A percentile compares a stretch with the other conserved stretches of the same genome.
These are phyloP conservation scores for Malassezia cuniculi DNA, from an alignment of 1,284 basidiomycete species.

Conservation along the genomic window DNA sequence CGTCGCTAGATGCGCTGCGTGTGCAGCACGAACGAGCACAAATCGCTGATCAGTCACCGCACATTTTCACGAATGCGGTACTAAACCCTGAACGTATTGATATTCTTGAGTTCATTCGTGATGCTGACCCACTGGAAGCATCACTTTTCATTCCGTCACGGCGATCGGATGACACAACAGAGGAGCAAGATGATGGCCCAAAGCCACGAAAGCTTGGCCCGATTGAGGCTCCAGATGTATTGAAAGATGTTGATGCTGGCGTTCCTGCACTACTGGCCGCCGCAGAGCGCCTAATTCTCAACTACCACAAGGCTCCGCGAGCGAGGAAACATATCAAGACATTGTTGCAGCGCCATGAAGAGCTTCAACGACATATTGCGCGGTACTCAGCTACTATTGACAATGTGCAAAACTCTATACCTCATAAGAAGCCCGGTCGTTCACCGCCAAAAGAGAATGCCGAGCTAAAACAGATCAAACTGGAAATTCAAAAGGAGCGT, in stretches of 20 bases:
- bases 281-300: slow-evolving; percentile 9
- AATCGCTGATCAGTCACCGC: slow-evolving; percentile 13
- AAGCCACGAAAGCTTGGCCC: not conserved
- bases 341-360: slow-evolving; percentile 26
- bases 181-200: too few relatives aligned
- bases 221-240: not conserved
- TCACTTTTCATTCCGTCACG: too few relatives aligned
- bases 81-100: slow-evolving; percentile 29
- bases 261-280: too few relatives aligned
- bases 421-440: slow-evolving; percentile 3
- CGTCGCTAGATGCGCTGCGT: slow-evolving; percentile 32
- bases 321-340: slow-evolving; percentile 39
- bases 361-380: slow-evolving; percentile 17
- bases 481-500: slow-evolving; percentile 30
- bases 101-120: slow-evolving; percentile 37
- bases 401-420: slow-evolving; percentile 10
- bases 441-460: not conserved
- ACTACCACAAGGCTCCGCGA: slow-evolving; percentile 21
- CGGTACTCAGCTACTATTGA: slow-evolving; percentile 20
- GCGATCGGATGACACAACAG: too few relatives aligned
- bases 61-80: slow-evolving; percentile 33
- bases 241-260: not conserved
- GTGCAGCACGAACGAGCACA: slow-evolving; percentile 18
- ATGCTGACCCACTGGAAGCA: slow-evolving; percentile 35
- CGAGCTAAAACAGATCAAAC: slow-evolving; percentile 16